Conservation (phyloP, 768 basidiomycete genomes). For the Tremella fuciformis region DNA sequence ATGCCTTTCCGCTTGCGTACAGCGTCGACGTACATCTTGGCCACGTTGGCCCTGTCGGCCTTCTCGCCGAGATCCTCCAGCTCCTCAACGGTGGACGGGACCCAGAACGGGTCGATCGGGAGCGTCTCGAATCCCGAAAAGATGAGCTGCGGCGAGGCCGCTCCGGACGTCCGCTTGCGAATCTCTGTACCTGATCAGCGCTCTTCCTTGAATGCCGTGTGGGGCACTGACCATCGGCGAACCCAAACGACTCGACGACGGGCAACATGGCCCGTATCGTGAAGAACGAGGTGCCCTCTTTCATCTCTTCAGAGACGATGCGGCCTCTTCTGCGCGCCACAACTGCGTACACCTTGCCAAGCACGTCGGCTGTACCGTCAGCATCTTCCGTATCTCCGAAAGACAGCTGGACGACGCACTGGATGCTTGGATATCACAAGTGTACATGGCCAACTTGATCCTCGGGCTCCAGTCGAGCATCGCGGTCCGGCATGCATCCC, state of each 20-base stretch:
- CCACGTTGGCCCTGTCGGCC: conserved; percentile 87
- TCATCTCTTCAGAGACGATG: conserved; percentile 97
- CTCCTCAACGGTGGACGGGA: conserved; percentile 93
- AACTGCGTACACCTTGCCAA: conserved; percentile 96
- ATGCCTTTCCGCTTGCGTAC: conserved; percentile 91
- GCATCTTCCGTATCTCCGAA: not conserved
- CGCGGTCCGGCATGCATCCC: conserved; percentile 84
- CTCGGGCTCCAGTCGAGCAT: conserved; percentile 96
- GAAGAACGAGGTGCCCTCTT: conserved; percentile 93
- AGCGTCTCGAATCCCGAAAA: conserved; percentile 97
- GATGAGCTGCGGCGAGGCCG: conserved; percentile 93
- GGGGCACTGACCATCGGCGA: conserved; percentile 74
- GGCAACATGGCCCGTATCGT: conserved; percentile 85
- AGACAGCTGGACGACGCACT: conserved; percentile 59
- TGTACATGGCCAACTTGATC: conserved; percentile 96
- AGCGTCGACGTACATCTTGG: conserved; percentile 83
- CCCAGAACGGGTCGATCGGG: conserved; percentile 95
- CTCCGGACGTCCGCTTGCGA: conserved; percentile 90
- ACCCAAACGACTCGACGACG: conserved; percentile 95
- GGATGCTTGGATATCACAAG: conserved; percentile 96
- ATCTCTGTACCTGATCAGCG: conserved; percentile 63
- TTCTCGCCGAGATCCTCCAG: conserved; percentile 96
- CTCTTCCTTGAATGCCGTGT: not conserved
- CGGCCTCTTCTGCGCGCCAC: conserved; percentile 85
- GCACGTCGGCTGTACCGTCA: conserved; percentile 70